These are phyloP conservation scores for Penicillium sp. DNA, from an alignment of 2,329 filamentous ascomycete genomes.

Conservation along the genomic window DNA sequence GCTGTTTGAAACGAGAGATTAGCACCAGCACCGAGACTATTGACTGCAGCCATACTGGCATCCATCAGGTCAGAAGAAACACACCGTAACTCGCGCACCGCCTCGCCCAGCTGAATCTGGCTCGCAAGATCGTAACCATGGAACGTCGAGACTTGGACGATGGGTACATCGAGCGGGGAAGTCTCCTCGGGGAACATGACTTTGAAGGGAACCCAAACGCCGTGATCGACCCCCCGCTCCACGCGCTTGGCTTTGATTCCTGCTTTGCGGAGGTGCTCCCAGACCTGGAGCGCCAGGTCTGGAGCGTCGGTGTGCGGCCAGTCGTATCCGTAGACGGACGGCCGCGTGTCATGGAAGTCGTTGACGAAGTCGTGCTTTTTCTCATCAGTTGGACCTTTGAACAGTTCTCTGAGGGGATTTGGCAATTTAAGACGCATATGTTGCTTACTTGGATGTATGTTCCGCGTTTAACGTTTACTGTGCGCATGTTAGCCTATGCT, in stretches of 20 bases:
- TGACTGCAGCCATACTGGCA: neutral
- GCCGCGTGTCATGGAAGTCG: slow-evolving; percentile 2
- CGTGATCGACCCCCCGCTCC: neutral
- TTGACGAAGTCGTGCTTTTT: slow-evolving; percentile 5
- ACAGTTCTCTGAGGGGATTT: too few species aligned
- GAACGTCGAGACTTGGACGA: neutral
- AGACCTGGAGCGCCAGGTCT: neutral
- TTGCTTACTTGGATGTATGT: neutral
- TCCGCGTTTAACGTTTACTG: neutral
- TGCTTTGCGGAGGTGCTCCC: neutral
- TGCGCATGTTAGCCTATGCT: neutral
- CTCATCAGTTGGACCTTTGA: too few species aligned
- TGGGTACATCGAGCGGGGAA: neutral
- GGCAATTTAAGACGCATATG: neutral
- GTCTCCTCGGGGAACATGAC: slow-evolving; percentile 1
- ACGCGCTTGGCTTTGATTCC: slow-evolving; percentile 5
- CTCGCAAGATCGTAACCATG: neutral
- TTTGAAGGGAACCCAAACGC: neutral
- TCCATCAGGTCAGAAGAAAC: neutral
- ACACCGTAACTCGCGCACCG: neutral
- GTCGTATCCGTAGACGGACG: neutral
- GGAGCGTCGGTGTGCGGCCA: neutral
- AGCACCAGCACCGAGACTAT: neutral
- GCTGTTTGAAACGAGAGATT: neutral
- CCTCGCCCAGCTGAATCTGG: neutral